These are phyloP conservation scores for Baudoinia panamericana DNA, from an alignment of 495 filamentous ascomycete species.

Conservation along the genomic window DNA sequence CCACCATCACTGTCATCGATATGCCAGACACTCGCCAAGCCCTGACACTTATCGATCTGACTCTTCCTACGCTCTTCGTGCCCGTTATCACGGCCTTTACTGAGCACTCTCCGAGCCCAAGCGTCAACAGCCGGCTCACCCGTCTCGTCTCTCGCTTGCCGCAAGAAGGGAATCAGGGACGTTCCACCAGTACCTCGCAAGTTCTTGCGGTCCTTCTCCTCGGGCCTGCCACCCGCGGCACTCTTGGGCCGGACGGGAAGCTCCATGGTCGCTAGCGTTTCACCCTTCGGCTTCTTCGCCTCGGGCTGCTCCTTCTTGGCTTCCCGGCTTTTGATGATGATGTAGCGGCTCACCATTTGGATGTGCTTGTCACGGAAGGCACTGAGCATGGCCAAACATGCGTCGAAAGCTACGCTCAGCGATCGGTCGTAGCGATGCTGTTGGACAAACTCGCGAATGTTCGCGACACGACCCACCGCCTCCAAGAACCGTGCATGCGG, in stretches of 20 bases:
- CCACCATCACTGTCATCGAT: conserved; percentile 73
- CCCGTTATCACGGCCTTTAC: conserved; percentile 34
- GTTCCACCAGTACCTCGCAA: conserved; percentile 88
- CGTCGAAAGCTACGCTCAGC: conserved; percentile 73
- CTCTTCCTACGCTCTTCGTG: conserved; percentile 17
- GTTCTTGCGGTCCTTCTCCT: conserved; percentile 34
- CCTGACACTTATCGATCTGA: conserved; percentile 55
- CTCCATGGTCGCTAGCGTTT: conserved; percentile 35
- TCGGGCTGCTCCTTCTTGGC: conserved; percentile 20
- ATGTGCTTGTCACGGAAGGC: conserved; percentile 87
- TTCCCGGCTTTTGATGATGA: conserved; percentile 59
- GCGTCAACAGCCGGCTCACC: conserved; percentile 78
- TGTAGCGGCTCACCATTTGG: conserved; percentile 90
- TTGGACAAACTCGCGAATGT: conserved; percentile 79
- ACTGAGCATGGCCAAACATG: conserved; percentile 82
- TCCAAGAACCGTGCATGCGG: conserved; percentile 79
- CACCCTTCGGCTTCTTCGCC: conserved; percentile 1
- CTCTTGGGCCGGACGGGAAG: conserved; percentile 43
- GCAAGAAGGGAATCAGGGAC: conserved; percentile 81
- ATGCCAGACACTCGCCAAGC: conserved; percentile 73
- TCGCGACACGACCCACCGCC: conserved; percentile 65
- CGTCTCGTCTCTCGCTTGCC: conserved; percentile 91
- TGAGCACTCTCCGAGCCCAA: conserved; percentile 67
- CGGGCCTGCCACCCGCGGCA: conserved; percentile 29
- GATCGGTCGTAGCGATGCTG: conserved; percentile 43